phyloP scores from a whole-genome alignment of 441 rosid genomes.

The Breynia disticha region DNA sequence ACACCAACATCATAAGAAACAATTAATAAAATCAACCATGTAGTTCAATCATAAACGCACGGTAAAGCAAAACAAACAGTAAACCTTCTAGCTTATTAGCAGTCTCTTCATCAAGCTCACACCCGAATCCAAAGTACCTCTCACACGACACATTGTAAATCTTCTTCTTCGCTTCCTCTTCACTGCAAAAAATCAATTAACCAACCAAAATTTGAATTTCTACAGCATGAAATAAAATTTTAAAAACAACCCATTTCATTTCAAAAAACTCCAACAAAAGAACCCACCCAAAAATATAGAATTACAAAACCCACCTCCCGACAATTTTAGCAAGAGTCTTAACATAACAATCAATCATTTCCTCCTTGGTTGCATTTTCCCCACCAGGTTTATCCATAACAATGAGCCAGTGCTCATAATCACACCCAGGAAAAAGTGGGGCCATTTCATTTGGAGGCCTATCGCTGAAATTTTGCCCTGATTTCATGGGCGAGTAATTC shows the following conservation, averaged over 20 bases:
- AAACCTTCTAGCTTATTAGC: constrained; percentile 83
- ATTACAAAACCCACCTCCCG: constrained; percentile 47
- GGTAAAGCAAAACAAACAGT: background rate
- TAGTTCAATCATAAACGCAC: background rate
- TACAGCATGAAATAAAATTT: background rate
- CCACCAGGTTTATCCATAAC: constrained; percentile 96
- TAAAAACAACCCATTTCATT: too few relatives aligned
- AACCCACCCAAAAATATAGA: too few relatives aligned
- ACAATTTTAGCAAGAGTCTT: constrained; percentile 71
- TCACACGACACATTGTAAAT: constrained; percentile 92
- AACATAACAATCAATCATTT: constrained; percentile 86
- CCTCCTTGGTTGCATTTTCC: constrained; percentile 72
- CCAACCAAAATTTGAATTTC: background rate
- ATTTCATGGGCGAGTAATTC: constrained; percentile 65
- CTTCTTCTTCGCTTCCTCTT: constrained; percentile 82
- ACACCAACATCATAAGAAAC: background rate
- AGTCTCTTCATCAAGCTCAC: constrained; percentile 95
- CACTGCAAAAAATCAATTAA: constrained; percentile 25
- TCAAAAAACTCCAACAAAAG: too few relatives aligned
- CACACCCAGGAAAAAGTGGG: constrained; percentile 90
- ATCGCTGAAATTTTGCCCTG: constrained; percentile 84
- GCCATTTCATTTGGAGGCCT: constrained; percentile 97
- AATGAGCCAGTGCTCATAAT: constrained; percentile 92
- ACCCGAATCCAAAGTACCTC: constrained; percentile 89
- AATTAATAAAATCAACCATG: background rate